A percentile compares a stretch with the other conserved stretches of the same genome.
Evolutionary conservation across 1,284 basidiomycete genomes (phyloP).

Genomic region (Pascua guehoae): DNA sequence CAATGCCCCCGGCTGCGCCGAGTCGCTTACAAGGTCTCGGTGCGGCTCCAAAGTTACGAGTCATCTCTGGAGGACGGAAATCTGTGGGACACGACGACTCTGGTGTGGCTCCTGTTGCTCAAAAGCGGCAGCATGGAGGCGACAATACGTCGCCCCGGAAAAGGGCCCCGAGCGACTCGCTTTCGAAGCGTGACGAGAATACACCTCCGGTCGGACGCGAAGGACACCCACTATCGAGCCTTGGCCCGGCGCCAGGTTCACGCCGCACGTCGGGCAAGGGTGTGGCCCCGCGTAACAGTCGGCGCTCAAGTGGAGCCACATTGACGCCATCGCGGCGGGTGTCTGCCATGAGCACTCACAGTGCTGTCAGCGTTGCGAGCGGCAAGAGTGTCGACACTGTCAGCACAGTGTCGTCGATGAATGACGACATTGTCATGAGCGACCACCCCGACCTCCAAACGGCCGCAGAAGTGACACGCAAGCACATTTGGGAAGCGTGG

Average conservation of each 20-base stretch:
- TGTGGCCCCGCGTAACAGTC: background rate
- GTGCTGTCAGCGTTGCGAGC: background rate
- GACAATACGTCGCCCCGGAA: conserved; percentile 40
- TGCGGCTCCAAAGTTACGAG: conserved; percentile 29
- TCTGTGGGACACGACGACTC: conserved; percentile 18
- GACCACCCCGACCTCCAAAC: conserved; percentile 13
- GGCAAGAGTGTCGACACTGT: background rate
- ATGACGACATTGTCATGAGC: conserved; percentile 19
- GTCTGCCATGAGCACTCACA: conserved; percentile 7
- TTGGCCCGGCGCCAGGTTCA: background rate
- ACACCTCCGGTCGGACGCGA: background rate
- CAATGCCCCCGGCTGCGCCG: too few relatives aligned
- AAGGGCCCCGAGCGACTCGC: conserved; percentile 23
- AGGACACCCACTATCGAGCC: background rate
- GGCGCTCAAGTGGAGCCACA: conserved; percentile 1
- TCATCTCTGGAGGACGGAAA: conserved; percentile 35
- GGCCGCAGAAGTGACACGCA: conserved; percentile 9
- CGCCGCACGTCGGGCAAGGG: background rate
- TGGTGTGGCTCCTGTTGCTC: conserved; percentile 6
- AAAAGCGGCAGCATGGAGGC: conserved; percentile 39
- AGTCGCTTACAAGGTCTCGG: conserved; percentile 21
- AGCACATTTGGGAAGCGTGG: conserved; percentile 11
- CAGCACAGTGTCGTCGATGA: conserved; percentile 4
- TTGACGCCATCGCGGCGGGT: conserved; percentile 8
- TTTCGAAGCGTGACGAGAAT: too few relatives aligned